Percentiles rank a stretch among this genome's conserved stretches.
Evolutionary conservation across 2,329 filamentous ascomycete genomes (phyloP).

Genomic region (Ceratocystis albifundus): DNA sequence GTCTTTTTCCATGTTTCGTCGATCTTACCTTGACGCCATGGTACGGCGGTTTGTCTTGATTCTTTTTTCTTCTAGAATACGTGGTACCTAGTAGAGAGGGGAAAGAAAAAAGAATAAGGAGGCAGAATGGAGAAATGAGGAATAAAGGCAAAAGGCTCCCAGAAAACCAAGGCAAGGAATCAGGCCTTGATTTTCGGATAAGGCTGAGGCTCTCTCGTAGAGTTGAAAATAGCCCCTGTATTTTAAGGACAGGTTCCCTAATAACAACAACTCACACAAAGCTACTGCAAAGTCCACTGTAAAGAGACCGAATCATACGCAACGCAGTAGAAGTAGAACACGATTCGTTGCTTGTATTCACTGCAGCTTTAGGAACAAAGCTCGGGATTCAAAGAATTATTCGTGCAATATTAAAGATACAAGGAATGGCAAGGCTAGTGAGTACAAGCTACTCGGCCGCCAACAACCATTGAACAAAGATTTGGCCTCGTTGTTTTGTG

Average conservation of each 20-base stretch:
- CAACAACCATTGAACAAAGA: too few relatives aligned
- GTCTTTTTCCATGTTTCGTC: background rate
- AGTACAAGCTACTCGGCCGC: too few relatives aligned
- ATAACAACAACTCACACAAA: background rate
- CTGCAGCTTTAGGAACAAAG: background rate
- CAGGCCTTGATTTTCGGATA: background rate
- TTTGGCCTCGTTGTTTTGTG: too few relatives aligned
- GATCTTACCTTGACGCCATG: conserved; percentile 13
- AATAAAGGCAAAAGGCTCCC: background rate
- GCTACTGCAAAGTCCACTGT: background rate
- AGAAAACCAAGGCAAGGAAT: background rate
- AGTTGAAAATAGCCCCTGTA: conserved; percentile 6
- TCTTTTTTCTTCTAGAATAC: background rate
- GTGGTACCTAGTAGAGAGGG: background rate
- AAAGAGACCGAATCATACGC: background rate
- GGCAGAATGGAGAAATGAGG: background rate
- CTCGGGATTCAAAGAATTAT: too few relatives aligned
- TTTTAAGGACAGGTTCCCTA: background rate
- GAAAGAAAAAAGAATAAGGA: background rate
- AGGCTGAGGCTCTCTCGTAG: conserved; percentile 5
- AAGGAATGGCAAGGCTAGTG: too few relatives aligned
- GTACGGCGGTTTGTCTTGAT: background rate
- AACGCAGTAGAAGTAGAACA: background rate
- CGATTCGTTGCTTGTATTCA: background rate
- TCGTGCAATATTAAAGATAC: too few relatives aligned